A percentile compares a stretch with the other conserved stretches of the same genome.
These are phyloP conservation scores for Tricholoma saponaceum DNA, from an alignment of 768 basidiomycete species.

Conservation along the genomic window DNA sequence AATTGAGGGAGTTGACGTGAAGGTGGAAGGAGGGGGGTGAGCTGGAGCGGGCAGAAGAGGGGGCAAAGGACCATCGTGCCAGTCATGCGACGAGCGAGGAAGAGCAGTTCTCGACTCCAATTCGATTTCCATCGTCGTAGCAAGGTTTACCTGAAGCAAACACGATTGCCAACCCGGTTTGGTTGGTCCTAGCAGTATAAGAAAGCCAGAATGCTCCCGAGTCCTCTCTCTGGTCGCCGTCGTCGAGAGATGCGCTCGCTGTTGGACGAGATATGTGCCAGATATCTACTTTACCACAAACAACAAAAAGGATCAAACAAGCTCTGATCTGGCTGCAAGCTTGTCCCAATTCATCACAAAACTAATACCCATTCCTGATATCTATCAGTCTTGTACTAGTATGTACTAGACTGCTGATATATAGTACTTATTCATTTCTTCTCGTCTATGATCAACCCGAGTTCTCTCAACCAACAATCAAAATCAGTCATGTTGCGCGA, in stretches of 20 bases:
- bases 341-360: constrained; percentile 6
- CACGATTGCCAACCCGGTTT: not conserved
- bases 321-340: constrained; percentile 14
- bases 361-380: no score
- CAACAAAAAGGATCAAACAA: constrained; percentile 19
- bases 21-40: constrained; percentile 22
- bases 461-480: not conserved
- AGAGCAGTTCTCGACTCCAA: constrained; percentile 29
- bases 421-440: no score
- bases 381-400: no score
- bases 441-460: no score
- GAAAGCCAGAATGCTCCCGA: not conserved
- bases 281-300: not conserved
- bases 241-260: no score
- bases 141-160: not conserved
- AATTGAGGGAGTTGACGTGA: constrained; percentile 22
- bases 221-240: constrained; percentile 2
- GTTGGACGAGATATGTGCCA: not conserved
- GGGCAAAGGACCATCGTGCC: constrained; percentile 29
- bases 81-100: constrained; percentile 28
- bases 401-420: no score
- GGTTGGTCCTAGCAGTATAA: not conserved
- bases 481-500: not conserved
- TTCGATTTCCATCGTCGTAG: constrained; percentile 33
- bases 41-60: constrained; percentile 26